phyloP scores from a whole-genome alignment of 345 rosid genomes.

The Brassica nigra region DNA sequence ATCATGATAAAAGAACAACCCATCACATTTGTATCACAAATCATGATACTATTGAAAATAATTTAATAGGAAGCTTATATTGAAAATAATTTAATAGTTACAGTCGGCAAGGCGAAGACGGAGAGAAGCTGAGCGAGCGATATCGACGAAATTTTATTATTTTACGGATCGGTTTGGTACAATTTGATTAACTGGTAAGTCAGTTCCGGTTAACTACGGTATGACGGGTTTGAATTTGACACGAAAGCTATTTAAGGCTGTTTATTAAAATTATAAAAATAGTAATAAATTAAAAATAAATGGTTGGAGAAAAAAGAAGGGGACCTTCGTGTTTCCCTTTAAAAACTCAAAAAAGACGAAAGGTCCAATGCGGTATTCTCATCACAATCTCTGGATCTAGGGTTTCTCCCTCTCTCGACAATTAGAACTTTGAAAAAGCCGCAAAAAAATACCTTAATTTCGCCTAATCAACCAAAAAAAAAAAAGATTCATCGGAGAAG shows the following conservation, averaged over 20 bases:
- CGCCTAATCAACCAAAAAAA: slow-evolving; percentile 1
- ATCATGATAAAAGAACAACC: slow-evolving; percentile 4
- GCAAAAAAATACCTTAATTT: slow-evolving; percentile 24
- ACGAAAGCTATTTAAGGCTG: not conserved
- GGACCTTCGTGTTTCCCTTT: slow-evolving; percentile 27
- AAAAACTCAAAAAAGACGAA: slow-evolving; percentile 1
- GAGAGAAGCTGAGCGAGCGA: too few species aligned
- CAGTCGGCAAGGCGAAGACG: too few species aligned
- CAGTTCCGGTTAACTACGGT: not conserved
- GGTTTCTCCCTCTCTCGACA: slow-evolving; percentile 45
- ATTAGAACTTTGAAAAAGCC: slow-evolving; percentile 26
- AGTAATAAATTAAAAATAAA: slow-evolving; percentile 7
- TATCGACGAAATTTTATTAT: too few species aligned
- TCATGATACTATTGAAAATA: not conserved
- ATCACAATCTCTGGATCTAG: slow-evolving; percentile 59
- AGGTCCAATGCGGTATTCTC: slow-evolving; percentile 41
- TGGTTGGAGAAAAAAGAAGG: slow-evolving; percentile 17
- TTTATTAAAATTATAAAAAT: not conserved
- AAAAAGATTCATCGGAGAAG: slow-evolving; percentile 26
- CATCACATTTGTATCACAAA: not conserved
- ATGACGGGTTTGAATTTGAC: not conserved
- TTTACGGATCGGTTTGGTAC: not conserved
- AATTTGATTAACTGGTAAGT: not conserved
- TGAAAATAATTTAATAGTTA: too few species aligned
- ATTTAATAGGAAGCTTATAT: too few species aligned